phyloP scores from a whole-genome alignment of 2,329 filamentous ascomycete species.

The Macrophomina tecta region DNA sequence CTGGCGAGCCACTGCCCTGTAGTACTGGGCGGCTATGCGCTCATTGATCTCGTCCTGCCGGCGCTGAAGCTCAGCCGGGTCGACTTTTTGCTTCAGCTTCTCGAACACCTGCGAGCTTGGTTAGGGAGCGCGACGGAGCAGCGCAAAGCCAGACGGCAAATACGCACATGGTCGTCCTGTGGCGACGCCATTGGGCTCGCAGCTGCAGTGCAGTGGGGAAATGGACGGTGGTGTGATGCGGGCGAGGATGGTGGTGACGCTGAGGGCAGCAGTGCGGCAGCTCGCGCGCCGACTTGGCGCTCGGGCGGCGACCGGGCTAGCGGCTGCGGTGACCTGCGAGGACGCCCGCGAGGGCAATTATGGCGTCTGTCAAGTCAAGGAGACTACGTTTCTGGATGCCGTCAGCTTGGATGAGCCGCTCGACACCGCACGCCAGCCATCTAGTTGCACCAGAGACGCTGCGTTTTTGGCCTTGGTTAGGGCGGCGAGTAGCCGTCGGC shows the following conservation, averaged over 20 bases:
- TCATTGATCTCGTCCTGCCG: constrained; percentile 66
- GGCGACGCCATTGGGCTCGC: constrained; percentile 49
- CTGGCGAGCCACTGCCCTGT: constrained; percentile 68
- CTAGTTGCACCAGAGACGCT: not conserved
- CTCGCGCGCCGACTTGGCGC: constrained; percentile 16
- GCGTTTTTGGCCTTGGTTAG: not conserved
- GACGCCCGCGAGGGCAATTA: too few species aligned
- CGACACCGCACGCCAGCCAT: too few species aligned
- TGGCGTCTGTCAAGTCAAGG: too few species aligned
- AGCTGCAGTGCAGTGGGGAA: constrained; percentile 16
- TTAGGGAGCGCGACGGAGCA: not conserved
- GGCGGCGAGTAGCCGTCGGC: not conserved
- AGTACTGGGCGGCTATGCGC: constrained; percentile 62
- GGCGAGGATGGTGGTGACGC: constrained; percentile 8
- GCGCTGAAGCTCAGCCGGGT: constrained; percentile 65
- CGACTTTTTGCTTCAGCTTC: constrained; percentile 62
- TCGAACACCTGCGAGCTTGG: constrained; percentile 61
- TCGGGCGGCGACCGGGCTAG: not conserved
- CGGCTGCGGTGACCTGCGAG: not conserved
- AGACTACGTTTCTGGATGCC: too few species aligned
- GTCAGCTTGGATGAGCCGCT: too few species aligned
- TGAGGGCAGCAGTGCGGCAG: constrained; percentile 16
- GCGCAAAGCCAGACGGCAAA: constrained; percentile 27
- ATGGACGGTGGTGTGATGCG: constrained; percentile 11
- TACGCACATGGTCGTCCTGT: constrained; percentile 55